phyloP scores from a whole-genome alignment of 768 basidiomycete genomes.

The Leccinellum rugosiceps region DNA sequence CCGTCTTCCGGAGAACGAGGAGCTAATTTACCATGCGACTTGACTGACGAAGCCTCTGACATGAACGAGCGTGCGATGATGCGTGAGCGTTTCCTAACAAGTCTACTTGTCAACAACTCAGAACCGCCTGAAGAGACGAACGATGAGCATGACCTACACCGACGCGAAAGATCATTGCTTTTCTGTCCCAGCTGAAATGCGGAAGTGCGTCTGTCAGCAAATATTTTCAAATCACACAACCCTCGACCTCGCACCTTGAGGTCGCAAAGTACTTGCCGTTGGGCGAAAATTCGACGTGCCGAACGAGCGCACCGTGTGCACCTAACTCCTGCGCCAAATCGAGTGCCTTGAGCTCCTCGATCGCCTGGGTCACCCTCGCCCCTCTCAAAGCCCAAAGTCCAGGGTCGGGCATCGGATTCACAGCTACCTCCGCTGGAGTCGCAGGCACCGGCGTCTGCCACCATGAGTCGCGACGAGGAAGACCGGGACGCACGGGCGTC shows the following conservation, averaged over 20 bases:
- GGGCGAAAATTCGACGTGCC: constrained; percentile 56
- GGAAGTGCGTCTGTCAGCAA: neutral
- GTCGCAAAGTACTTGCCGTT: constrained; percentile 53
- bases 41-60: constrained; percentile 51
- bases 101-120: neutral
- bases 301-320: constrained; percentile 46
- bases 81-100: constrained; percentile 38
- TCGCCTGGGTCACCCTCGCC: constrained; percentile 36
- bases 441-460: constrained; percentile 18
- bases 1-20: neutral
- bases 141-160: constrained; percentile 30
- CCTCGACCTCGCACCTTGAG: constrained; percentile 37
- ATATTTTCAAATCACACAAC: neutral
- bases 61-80: constrained; percentile 46
- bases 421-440: neutral
- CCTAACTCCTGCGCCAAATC: constrained; percentile 36
- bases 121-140: neutral
- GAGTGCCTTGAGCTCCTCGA: constrained; percentile 40
- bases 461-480: constrained; percentile 27
- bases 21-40: constrained; percentile 43
- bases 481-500: constrained; percentile 17
- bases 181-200: constrained; percentile 44
- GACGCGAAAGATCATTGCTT: constrained; percentile 45
- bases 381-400: constrained; percentile 30
- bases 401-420: constrained; percentile 19